Base-by-base conservation (phyloP, 208 protist genomes). In the Angomonas ambiguus region DNA sequence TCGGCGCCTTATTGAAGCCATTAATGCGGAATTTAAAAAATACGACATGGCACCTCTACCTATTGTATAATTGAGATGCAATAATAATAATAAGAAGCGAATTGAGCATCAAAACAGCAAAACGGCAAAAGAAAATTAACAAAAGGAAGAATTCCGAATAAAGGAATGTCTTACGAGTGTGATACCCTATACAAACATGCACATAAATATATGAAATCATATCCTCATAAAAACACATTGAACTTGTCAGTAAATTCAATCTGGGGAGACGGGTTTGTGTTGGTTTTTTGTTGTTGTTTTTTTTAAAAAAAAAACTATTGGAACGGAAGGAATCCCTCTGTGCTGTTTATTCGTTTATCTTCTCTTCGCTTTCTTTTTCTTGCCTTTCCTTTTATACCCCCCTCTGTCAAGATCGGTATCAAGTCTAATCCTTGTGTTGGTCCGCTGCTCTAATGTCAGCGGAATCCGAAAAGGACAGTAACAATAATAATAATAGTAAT, bases 11-110 rank as follows among this genome's bases (percentile, higher is more conserved):
- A 58, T 90, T 13, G 70, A 71, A 8, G 65, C 79, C 34, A 60
- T 94, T 59, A 81, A 80, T 56, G 64, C 62, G 5, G 71, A 82
- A 49, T 84, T 95, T 27, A 62, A 64, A 65, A 74, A 72, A 62
- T 69, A 82, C 69, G 51, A 66, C 61, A 92, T 94, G 85, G 32
- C 64, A 32, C 71, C 74, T 18, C 75, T 88, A 16, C 18, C 56
- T 13, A 55, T 55, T 38, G 3, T 4, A 4, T 42, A 31, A 35
- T 2, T 3, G 60, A 24, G 56, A 11, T 20, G 8, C 25, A 57
- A 8, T 49, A 10, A 24, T 22, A n/a, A 51, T 2, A 5, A 70
- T 45, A 68, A 67, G 61, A 65, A 68, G 68, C 62, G 51, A 8
- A 27, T 28, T 6, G 27, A 32, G 48, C 0, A 51, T 24, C 10